phyloP scores from a whole-genome alignment of 768 basidiomycete species.

The Goffeauzyma gilvescens region DNA sequence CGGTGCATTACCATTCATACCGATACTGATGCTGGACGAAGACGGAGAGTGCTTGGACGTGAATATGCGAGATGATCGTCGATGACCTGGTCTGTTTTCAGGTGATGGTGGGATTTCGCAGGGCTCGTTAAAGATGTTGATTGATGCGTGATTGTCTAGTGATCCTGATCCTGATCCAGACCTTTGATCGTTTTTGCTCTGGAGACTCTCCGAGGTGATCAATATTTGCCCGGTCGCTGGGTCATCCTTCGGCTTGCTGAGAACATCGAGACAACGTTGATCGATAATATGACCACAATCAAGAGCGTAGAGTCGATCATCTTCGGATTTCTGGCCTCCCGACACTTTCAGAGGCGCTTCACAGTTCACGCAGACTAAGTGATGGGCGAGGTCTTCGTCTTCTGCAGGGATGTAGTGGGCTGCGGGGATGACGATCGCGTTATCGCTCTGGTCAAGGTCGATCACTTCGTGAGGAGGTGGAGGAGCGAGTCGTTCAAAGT shows the following conservation, averaged over 20 bases:
- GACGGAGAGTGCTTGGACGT: no score
- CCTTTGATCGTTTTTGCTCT: no score
- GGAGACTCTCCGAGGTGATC: no score
- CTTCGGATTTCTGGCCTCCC: slow-evolving; percentile 15
- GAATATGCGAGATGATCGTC: no score
- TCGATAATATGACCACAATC: slow-evolving; percentile 28
- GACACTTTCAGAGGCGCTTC: slow-evolving; percentile 17
- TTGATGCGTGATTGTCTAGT: no score
- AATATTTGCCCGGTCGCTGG: no score
- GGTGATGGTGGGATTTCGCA: no score
- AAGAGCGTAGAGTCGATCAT: slow-evolving; percentile 20
- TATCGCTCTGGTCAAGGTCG: slow-evolving; percentile 8
- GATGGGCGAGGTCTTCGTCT: slow-evolving; percentile 7
- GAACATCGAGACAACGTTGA: slow-evolving; percentile 19
- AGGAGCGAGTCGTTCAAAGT: slow-evolving; percentile 17
- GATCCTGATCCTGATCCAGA: no score
- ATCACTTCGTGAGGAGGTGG: slow-evolving; percentile 10
- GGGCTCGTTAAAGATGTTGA: no score
- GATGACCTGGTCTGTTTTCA: no score
- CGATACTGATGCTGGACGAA: no score
- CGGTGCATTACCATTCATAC: no score
- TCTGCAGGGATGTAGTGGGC: slow-evolving; percentile 2
- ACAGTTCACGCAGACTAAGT: slow-evolving; percentile 21
- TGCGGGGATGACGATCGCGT: neutral
- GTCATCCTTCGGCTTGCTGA: slow-evolving; percentile 15